Evolutionary conservation across 345 rosid species (phyloP).

Genomic region (Aquilaria yunnanensis): DNA sequence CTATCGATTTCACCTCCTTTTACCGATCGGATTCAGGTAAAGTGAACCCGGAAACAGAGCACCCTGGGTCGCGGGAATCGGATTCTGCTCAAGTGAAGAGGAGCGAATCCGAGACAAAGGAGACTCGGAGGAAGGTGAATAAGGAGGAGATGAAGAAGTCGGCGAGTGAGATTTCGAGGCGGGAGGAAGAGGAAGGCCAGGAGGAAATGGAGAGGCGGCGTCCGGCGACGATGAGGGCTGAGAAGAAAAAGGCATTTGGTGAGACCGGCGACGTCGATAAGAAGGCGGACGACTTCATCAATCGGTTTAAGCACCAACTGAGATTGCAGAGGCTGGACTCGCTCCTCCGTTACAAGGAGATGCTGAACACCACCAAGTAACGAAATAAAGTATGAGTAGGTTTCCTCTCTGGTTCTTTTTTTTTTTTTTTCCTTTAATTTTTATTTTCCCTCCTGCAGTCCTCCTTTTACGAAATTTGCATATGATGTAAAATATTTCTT

Average conservation of each 20-base stretch:
- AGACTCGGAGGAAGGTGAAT: slow-evolving; percentile 4
- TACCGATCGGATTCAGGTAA: slow-evolving; percentile 8
- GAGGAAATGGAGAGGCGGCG: slow-evolving; percentile 17
- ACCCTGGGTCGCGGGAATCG: background rate
- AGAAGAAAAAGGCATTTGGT: background rate
- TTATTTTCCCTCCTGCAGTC: no score
- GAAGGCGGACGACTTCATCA: slow-evolving; percentile 53
- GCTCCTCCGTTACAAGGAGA: slow-evolving; percentile 29
- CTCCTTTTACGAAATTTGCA: no score
- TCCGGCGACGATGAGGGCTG: slow-evolving; percentile 15
- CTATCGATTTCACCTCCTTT: slow-evolving; percentile 10
- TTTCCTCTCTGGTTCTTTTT: background rate
- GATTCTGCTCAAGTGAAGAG: slow-evolving; percentile 21
- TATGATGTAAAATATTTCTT: no score
- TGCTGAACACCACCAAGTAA: slow-evolving; percentile 14
- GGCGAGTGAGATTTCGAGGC: slow-evolving; percentile 44
- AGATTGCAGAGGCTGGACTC: slow-evolving; percentile 49
- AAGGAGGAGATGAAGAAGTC: slow-evolving; percentile 57
- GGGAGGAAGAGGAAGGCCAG: slow-evolving; percentile 11
- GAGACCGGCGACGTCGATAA: slow-evolving; percentile 24
- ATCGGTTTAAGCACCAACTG: slow-evolving; percentile 38
- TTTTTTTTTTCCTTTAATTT: background rate
- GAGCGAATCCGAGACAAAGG: slow-evolving; percentile 36
- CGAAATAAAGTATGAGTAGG: background rate
- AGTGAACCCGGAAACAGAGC: slow-evolving; percentile 1